phyloP scores from a whole-genome alignment of 2,329 filamentous ascomycete species.

The Penicillium sp. region DNA sequence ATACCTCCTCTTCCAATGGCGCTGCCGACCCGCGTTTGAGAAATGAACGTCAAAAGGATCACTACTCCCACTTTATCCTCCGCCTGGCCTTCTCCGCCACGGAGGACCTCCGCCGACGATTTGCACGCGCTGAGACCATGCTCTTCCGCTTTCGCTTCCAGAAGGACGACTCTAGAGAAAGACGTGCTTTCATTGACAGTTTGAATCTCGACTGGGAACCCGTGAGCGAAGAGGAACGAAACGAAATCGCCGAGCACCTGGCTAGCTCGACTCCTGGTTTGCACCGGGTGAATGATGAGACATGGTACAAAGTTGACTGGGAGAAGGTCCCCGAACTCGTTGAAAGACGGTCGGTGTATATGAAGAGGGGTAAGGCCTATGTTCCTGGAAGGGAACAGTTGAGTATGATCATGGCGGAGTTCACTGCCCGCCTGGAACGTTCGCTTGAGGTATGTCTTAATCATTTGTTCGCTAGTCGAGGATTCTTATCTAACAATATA shows the following conservation, averaged over 20 bases:
- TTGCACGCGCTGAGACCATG: constrained; percentile 81
- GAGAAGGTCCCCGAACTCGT: constrained; percentile 87
- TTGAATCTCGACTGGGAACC: constrained; percentile 82
- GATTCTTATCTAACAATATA: constrained; percentile 19
- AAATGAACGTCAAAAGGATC: constrained; percentile 83
- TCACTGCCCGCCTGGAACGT: constrained; percentile 72
- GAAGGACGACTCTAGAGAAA: constrained; percentile 71
- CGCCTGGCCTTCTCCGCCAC: constrained; percentile 88
- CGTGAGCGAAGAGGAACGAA: constrained; percentile 76
- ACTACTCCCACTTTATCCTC: constrained; percentile 97
- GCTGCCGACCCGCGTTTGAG: constrained; percentile 54
- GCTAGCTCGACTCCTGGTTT: constrained; percentile 55
- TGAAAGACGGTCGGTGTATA: constrained; percentile 71
- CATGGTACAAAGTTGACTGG: constrained; percentile 97
- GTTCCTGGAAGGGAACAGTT: constrained; percentile 84
- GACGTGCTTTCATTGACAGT: constrained; percentile 70
- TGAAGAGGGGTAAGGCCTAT: constrained; percentile 82
- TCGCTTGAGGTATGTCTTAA: constrained; percentile 69
- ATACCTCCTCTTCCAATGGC: constrained; percentile 60
- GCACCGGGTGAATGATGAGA: constrained; percentile 67
- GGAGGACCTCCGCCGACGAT: constrained; percentile 83
- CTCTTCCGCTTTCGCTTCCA: constrained; percentile 81
- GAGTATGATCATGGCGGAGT: constrained; percentile 87
- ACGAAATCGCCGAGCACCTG: constrained; percentile 62
- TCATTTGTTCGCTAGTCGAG: constrained; percentile 6